phyloP scores from a whole-genome alignment of 305 asterid species.

The Fraxinus latifolia region DNA sequence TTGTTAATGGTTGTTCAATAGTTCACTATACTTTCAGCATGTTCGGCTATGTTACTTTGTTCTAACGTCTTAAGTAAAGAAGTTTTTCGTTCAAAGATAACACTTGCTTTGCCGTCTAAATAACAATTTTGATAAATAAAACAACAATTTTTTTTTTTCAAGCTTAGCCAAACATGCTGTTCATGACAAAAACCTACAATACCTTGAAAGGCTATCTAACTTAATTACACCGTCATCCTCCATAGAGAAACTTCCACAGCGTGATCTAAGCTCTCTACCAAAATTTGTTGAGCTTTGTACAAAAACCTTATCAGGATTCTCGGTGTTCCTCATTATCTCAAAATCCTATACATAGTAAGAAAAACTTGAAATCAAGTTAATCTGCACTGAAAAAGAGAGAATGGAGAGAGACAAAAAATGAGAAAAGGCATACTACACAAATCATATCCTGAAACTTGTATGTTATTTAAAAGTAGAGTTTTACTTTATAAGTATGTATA shows the following conservation, averaged over 20 bases:
- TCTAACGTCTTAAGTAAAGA: neutral
- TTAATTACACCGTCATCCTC: conserved; percentile 21
- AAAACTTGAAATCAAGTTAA: neutral
- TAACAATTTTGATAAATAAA: neutral
- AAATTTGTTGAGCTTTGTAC: conserved; percentile 12
- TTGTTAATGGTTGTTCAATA: neutral
- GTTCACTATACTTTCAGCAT: neutral
- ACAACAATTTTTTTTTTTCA: neutral
- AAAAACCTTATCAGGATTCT: conserved; percentile 29
- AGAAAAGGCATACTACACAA: neutral
- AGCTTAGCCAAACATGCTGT: neutral
- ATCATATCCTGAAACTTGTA: neutral
- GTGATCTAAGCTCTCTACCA: conserved; percentile 7
- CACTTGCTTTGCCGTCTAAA: neutral
- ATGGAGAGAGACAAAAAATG: neutral
- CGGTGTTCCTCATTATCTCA: conserved; percentile 38
- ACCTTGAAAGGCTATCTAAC: conserved; percentile 8
- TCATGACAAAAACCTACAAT: neutral
- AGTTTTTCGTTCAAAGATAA: neutral
- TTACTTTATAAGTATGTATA: neutral
- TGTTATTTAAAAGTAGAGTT: neutral
- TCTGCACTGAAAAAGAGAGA: neutral
- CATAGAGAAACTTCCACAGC: neutral
- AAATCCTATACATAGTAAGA: conserved; percentile 21
- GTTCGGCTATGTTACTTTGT: neutral